These are phyloP conservation scores for Ambrosia hybrid DNA, from an alignment of 140 eudicot genomes.

Conservation along the genomic window DNA sequence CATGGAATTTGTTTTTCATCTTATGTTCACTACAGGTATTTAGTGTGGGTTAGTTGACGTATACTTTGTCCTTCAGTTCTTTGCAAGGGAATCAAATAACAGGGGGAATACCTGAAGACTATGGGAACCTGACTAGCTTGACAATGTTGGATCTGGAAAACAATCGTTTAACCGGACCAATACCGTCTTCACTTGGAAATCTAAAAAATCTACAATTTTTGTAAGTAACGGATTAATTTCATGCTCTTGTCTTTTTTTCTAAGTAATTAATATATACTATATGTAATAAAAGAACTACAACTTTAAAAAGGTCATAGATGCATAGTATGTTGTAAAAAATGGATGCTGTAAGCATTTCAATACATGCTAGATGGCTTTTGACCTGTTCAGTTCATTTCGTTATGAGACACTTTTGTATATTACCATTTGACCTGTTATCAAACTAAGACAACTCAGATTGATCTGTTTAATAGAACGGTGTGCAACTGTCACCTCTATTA, in stretches of 20 bases:
- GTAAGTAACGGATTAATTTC: slow-evolving; percentile 45
- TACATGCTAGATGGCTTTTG: background rate
- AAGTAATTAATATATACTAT: background rate
- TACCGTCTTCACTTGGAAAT: slow-evolving; percentile 92
- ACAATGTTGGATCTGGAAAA: slow-evolving; percentile 76
- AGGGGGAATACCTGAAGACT: slow-evolving; percentile 81
- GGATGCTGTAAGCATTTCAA: too few relatives aligned
- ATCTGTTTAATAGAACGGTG: background rate
- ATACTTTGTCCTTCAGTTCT: slow-evolving; percentile 38
- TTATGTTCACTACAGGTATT: background rate
- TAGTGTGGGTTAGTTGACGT: background rate
- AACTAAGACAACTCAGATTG: background rate
- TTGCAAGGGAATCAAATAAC: slow-evolving; percentile 84
- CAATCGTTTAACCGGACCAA: slow-evolving; percentile 72
- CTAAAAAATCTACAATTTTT: slow-evolving; percentile 66
- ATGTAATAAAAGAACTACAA: too few relatives aligned
- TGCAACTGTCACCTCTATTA: background rate
- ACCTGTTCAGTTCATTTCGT: background rate
- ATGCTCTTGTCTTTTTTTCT: background rate
- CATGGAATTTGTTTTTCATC: background rate
- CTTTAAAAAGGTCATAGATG: too few relatives aligned
- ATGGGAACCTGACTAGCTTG: slow-evolving; percentile 77
- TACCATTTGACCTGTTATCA: background rate
- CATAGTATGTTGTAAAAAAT: background rate
- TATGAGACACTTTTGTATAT: background rate